These are phyloP conservation scores for Neonectria ditissima DNA, from an alignment of 2,329 filamentous ascomycete species.

Conservation along the genomic window DNA sequence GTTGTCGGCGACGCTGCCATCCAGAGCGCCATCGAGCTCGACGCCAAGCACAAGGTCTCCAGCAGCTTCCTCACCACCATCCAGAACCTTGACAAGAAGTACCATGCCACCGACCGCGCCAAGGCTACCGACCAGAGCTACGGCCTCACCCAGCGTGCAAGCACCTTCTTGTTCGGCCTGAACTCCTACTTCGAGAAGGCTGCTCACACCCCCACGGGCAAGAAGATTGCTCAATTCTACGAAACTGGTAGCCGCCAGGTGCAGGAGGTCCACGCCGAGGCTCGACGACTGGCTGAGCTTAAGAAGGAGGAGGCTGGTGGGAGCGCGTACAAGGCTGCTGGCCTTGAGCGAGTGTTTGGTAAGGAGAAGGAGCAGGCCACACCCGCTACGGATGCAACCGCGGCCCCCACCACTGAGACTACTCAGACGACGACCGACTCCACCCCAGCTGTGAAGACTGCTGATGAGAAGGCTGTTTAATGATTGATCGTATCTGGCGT, in stretches of 20 bases:
- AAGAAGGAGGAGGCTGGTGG: slow-evolving; percentile 77
- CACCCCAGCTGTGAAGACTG: slow-evolving; percentile 39
- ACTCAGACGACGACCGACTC: slow-evolving; percentile 35
- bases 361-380: slow-evolving; percentile 58
- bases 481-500: slow-evolving; percentile 19
- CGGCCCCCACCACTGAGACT: slow-evolving; percentile 34
- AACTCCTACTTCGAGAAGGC: slow-evolving; percentile 96
- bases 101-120: slow-evolving; percentile 88
- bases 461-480: slow-evolving; percentile 42
- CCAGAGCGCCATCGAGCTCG: slow-evolving; percentile 85
- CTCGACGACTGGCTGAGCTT: slow-evolving; percentile 85
- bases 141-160: slow-evolving; percentile 80
- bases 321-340: slow-evolving; percentile 69
- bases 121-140: slow-evolving; percentile 87
- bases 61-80: slow-evolving; percentile 82
- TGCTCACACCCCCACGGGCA: slow-evolving; percentile 84
- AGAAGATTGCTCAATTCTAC: slow-evolving; percentile 91
- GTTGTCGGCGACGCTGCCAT: slow-evolving; percentile 80
- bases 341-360: slow-evolving; percentile 68
- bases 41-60: slow-evolving; percentile 89
- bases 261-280: slow-evolving; percentile 92
- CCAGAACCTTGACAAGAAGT: slow-evolving; percentile 82
- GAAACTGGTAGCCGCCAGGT: slow-evolving; percentile 87
- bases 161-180: slow-evolving; percentile 72
- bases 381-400: slow-evolving; percentile 31